Base-by-base conservation (phyloP, 2,329 filamentous ascomycete genomes). In the Penicillium italicum region DNA sequence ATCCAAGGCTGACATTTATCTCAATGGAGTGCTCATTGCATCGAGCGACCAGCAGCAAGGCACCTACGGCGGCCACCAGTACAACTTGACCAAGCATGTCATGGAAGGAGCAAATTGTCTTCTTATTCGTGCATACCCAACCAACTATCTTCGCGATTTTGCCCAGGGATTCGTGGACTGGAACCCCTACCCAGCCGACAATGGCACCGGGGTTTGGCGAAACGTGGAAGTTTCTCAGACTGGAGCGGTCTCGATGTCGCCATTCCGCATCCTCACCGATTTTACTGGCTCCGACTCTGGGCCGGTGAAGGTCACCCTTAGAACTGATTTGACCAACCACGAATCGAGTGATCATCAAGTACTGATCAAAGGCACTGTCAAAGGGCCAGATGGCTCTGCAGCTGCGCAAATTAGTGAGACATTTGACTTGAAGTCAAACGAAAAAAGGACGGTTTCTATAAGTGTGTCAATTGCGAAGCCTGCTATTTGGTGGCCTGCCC, bases 181-280 rank as follows among this genome's bases (percentile, higher is more conserved):
- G 83, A 85, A 85, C 52, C 82, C 82, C 0, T 80, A 80, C 51
- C 82, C 84, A 0, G 78, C 82, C 0, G 84, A 87, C 64, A 85
- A 86, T 44, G 84, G 84, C 2, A 85, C 83, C 0, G 84, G 84
- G 0, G 73, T 87, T 9, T 87, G 85, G 85, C 76, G 85, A 5
- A 74, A 85, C 40, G 73, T 87, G 1, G 76, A 78, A 33, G 51
- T 87, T 40, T 80, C 78, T 47, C 77, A 82, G 65, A 85, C 81
- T 0, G 83, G 84, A 0, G 66, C 80, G 0, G 76, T 84, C 1
- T 69, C 73, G 2, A 62, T 74, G 47, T 78, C 74, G 0, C 68
- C 78, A 0, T 60, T 82, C 22, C 74, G 79, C 8, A 72, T 84
- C 1, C 62, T 73, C 0, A 79, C 79, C 1, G 68, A 79, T 40